Base-by-base conservation (phyloP, 2,329 filamentous ascomycete genomes). In the Triangularia setosa region DNA sequence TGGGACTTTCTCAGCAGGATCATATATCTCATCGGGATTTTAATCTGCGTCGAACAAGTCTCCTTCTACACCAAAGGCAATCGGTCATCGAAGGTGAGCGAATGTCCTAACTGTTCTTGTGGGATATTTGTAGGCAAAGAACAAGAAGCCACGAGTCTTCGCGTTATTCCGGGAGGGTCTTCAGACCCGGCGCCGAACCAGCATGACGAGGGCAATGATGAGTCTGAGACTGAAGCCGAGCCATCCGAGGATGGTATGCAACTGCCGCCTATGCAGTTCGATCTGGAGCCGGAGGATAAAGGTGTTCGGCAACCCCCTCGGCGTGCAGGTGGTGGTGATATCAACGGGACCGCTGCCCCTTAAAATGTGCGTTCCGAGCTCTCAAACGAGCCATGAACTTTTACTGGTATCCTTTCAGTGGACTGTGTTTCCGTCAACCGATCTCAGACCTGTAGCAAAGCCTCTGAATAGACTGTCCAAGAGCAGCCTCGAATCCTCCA, bases 1-100 rank as follows among this genome's bases (percentile, higher is more conserved):
- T 67, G 63, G 65, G 11, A n/a, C 0, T 67, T 68, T 21, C 44
- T 67, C 4, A 21, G 18, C 16, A n/a, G 5, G 16, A 60, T 52
- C 40, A 27, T 3, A 16, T 25, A 18, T 9, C 14, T 48, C 11
- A 60, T 40, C 2, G 40, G 40, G 14, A 60, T 60, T 16, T 11
- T 27, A 8, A 33, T 60, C 5, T 24, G 40, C 7, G 58, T 60
- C 11, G 58, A 60, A n/a, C 18, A 24, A 6, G 30, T 60, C 4
- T 16, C 35, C 5, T 60, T 60, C 8, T 27, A 12, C 12, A 24
- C 33, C 12, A 27, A 52, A 24, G 58, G 58, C 9, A 18, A 23
- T n/a, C 58, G 58, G 8, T 2, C 12, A 23, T 25, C 23, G 12
- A 11, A 5, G 24, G 4, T n/a, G 16, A 16, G 6, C 18, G 33